These are phyloP conservation scores for Lasiosphaeris hirsuta DNA, from an alignment of 495 filamentous ascomycete genomes.

Conservation along the genomic window DNA sequence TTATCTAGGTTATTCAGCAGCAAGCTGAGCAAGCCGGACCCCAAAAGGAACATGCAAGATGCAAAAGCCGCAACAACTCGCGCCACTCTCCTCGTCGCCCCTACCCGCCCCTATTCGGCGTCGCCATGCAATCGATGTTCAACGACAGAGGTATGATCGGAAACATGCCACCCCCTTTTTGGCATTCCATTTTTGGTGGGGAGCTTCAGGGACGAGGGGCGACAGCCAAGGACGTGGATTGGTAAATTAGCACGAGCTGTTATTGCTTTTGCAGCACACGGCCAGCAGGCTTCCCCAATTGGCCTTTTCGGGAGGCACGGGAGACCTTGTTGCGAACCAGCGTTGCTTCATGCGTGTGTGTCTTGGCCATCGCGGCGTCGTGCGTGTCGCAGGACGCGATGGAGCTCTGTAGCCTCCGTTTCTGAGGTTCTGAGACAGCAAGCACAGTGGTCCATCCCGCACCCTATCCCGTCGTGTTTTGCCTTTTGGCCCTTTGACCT, in stretches of 20 bases:
- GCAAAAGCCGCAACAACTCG: too few relatives aligned
- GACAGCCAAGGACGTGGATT: slow-evolving; percentile 2
- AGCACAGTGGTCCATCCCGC: background rate
- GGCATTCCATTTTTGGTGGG: slow-evolving; percentile 11
- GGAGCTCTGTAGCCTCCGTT: slow-evolving; percentile 1
- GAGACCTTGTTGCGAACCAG: slow-evolving; percentile 2
- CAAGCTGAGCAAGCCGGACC: too few relatives aligned
- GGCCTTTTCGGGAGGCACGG: slow-evolving; percentile 4
- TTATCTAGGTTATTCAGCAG: too few relatives aligned
- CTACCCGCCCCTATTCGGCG: too few relatives aligned
- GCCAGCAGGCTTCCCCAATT: background rate
- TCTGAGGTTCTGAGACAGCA: slow-evolving; percentile 32
- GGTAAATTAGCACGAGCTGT: slow-evolving; percentile 22
- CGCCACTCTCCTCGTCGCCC: too few relatives aligned
- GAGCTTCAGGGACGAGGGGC: background rate
- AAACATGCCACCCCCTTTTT: slow-evolving; percentile 12
- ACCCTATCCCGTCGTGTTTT: background rate
- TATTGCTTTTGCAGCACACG: slow-evolving; percentile 7
- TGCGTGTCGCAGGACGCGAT: slow-evolving; percentile 19
- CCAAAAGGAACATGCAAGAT: too few relatives aligned
- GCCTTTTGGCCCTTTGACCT: background rate
- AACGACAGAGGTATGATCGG: slow-evolving; percentile 2
- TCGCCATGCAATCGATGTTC: background rate
- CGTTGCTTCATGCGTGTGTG: slow-evolving; percentile 10
- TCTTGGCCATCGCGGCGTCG: slow-evolving; percentile 1